Evolutionary conservation across 2,329 filamentous ascomycete species (phyloP), one percentile per base, ranked within the genome.

Genomic region (Hypoxylon sp.): DNA sequence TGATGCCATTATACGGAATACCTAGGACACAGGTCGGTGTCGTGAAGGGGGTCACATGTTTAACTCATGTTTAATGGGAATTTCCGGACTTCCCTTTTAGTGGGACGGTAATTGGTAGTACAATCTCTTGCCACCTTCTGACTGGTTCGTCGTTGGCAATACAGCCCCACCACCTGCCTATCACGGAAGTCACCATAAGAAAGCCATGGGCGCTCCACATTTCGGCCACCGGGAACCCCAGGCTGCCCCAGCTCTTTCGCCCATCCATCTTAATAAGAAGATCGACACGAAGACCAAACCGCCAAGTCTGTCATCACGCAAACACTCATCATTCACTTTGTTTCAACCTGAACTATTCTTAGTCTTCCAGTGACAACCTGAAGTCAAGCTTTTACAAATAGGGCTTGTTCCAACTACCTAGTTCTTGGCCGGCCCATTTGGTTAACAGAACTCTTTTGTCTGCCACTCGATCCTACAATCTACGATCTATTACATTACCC

Each of bases 211-310:
- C 17, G 13, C 44, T 14, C 61, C 61, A 35, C 52, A 57, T 33
- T 47, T 19, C 19, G 47, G 17, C 55, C 44, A 64, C 47, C 47
- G 52, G 37, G 57, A 13, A 29, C 50, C 55, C 63, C 63, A 53
- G 62, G 22, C 50, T 57, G 24, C 51, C 59, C 50, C 55, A 42
- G 57, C 19, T 51, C 26, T 22, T 11, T 50, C 17, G 47, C 8
- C 42, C 50, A 54, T 24, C 29, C 52, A 37, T 17, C 29, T 17
- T 51, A 59, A 31, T 22, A 60, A 52, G 57, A 64, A 17, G 64
- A 70, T 67, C 67, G 55, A 67, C 54, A 64, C 50, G 22, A 37
- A 66, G 24, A 50, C 63, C 64, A 70, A 70, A 70, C 64, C 13
- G 67, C 67, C 60, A 70, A 67, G 67, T 64, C 64, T n/a, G 31